Evolutionary conservation across 441 rosid species (phyloP), one percentile per base, ranked within the genome.

Genomic region (Isatis lusitanica): DNA sequence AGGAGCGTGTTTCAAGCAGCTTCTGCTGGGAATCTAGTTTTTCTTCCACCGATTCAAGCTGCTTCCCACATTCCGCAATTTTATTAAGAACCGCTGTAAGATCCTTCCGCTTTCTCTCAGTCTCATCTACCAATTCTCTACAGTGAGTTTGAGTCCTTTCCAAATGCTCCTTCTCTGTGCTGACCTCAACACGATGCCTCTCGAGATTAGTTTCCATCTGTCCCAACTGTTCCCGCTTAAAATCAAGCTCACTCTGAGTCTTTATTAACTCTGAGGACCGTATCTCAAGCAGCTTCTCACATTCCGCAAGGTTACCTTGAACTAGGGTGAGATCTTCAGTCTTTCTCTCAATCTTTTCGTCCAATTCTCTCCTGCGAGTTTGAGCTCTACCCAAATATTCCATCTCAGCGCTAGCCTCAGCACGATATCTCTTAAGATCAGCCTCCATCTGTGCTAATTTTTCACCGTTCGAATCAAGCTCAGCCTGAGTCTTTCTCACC

Each of bases 241-340:
- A 59, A n/a, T 48, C 73, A 51, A 83, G 70, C 62, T 85, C 81
- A 50, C 39, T 40, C 11, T 39, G 74, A 35, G 57, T 60, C 62
- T 48, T 58, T 7, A 13, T 0, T 13, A 53, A 5, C 5, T 28
- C 58, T 4, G 5, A 1, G 7, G 38, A 28, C 38, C 38, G 59
- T 13, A 11, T 53, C 59, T 13, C 38, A 44, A 76, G 77, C 60
- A 43, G 66, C 62, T 70, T 69, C 21, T 9, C 66, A 64, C 33
- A 56, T 9, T 64, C 70, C 1, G n/a, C 40, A 10, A 21, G 1
- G 1, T 10, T 18, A 35, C 48, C 48, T 2, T 36, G 24, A 35
- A 63, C 33, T 21, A 7, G 2, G 9, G 40, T 24, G 1, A 70
- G 66, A 38, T 63, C 40, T 6, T 69, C 9, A 8, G 1, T 17